Percentiles rank a stretch among this genome's conserved stretches.
phyloP scores from a whole-genome alignment of 2,329 filamentous ascomycete species.

The Arthrobotrys sphaeroides region DNA sequence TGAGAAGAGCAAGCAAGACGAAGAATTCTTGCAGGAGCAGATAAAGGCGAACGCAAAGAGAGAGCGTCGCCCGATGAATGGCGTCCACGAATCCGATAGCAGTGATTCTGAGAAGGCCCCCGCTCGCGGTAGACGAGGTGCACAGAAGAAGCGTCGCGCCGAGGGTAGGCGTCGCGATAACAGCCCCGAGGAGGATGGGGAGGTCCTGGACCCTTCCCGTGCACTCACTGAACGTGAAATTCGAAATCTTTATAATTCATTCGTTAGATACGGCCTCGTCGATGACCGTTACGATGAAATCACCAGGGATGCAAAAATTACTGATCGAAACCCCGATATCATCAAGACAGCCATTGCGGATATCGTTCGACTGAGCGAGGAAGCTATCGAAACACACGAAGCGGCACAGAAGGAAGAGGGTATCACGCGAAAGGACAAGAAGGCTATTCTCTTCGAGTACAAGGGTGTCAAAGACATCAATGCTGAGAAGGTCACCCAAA shows the following conservation, averaged over 20 bases:
- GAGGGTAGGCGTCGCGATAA: conserved; percentile 73
- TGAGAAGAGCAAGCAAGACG: conserved; percentile 75
- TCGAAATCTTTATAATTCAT: conserved; percentile 87
- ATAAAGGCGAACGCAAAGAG: conserved; percentile 62
- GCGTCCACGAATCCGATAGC: conserved; percentile 61
- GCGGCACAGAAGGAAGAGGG: conserved; percentile 79
- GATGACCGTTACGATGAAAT: conserved; percentile 89
- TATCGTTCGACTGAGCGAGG: conserved; percentile 70
- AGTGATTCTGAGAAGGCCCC: conserved; percentile 55
- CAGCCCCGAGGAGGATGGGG: conserved; percentile 75
- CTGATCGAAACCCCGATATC: conserved; percentile 81
- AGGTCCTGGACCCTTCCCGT: conserved; percentile 81
- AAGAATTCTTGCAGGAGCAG: conserved; percentile 59
- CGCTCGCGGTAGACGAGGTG: conserved; percentile 68
- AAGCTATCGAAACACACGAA: conserved; percentile 73
- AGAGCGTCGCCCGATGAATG: conserved; percentile 58
- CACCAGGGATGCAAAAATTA: conserved; percentile 83
- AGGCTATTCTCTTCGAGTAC: conserved; percentile 95
- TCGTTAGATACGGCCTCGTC: conserved; percentile 88
- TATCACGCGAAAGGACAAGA: conserved; percentile 83
- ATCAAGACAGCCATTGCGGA: conserved; percentile 79
- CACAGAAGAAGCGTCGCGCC: conserved; percentile 76
- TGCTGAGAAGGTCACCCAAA: conserved; percentile 91
- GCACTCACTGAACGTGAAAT: conserved; percentile 92
- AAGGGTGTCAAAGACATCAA: conserved; percentile 93